Conservation (phyloP, 2,329 filamentous ascomycete genomes). For the Pezizomycotina sp. region DNA sequence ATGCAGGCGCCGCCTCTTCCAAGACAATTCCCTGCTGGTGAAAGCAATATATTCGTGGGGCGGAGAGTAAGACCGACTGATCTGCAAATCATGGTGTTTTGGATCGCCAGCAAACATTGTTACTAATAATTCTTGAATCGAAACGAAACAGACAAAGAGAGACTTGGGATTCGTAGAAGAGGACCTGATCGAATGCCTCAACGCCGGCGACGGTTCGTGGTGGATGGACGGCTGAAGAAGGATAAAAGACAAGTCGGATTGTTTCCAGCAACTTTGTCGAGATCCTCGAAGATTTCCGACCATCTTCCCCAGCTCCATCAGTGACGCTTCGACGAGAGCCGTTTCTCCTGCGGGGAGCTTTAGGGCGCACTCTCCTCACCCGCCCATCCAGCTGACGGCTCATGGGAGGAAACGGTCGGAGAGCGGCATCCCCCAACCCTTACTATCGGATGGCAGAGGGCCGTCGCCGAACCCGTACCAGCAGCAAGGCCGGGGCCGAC, state of each 20-base stretch:
- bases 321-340: conserved; percentile 20
- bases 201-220: conserved; percentile 94
- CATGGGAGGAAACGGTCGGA: conserved; percentile 27
- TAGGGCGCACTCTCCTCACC: conserved; percentile 32
- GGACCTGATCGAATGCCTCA: conserved; percentile 93
- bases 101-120: conserved; percentile 4
- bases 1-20: conserved; percentile 33
- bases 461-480: conserved; percentile 29
- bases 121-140: conserved; percentile 13
- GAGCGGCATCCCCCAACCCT: conserved; percentile 32
- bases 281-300: conserved; percentile 70
- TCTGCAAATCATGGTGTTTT: conserved; percentile 4
- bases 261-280: conserved; percentile 98
- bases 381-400: conserved; percentile 26
- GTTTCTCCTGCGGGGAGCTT: conserved; percentile 28
- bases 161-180: conserved; percentile 96
- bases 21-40: conserved; percentile 75
- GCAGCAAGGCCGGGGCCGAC: conserved; percentile 9
- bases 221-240: conserved; percentile 85
- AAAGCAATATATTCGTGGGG: conserved; percentile 86
- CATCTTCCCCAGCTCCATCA: conserved; percentile 34
- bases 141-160: conserved; percentile 50
- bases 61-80: conserved; percentile 41
- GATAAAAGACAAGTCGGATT: conserved; percentile 81
- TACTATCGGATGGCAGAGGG: conserved; percentile 29